phyloP scores from a whole-genome alignment of 2,329 filamentous ascomycete genomes.

The Dothistroma septosporum region DNA sequence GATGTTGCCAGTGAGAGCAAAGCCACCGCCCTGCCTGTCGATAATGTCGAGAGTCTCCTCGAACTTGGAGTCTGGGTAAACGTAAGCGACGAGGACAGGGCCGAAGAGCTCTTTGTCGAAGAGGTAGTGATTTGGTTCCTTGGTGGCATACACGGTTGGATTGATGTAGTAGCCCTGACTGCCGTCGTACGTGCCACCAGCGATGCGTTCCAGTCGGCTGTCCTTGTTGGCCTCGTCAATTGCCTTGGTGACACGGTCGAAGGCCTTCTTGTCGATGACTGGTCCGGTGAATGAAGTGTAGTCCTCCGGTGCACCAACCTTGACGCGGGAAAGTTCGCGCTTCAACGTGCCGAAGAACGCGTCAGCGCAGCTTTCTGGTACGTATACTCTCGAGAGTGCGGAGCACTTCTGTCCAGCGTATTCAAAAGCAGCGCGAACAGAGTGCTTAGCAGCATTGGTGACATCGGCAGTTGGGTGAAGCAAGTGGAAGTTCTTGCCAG shows the following conservation, averaged over 20 bases:
- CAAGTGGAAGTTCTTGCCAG: conserved; percentile 88
- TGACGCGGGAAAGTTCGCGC: conserved; percentile 62
- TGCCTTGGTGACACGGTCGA: conserved; percentile 69
- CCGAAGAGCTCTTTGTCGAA: conserved; percentile 77
- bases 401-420: conserved; percentile 89
- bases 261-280: conserved; percentile 75
- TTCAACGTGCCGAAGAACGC: conserved; percentile 64
- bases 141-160: conserved; percentile 73
- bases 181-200: conserved; percentile 71
- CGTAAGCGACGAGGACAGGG: conserved; percentile 66
- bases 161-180: conserved; percentile 76
- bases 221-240: conserved; percentile 75
- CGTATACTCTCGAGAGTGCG: conserved; percentile 73
- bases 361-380: conserved; percentile 68
- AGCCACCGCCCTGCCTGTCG: conserved; percentile 63
- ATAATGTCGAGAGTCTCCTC: conserved; percentile 57
- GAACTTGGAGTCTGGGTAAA: conserved; percentile 62
- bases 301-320: conserved; percentile 64
- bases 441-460: conserved; percentile 72
- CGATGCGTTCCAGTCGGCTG: conserved; percentile 63
- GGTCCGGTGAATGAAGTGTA: conserved; percentile 78
- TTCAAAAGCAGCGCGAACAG: conserved; percentile 80
- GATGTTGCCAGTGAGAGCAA: conserved; percentile 70
- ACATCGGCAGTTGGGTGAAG: conserved; percentile 72
- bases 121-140: conserved; percentile 67